These are phyloP conservation scores for Microbotryomycetes sp. DNA, from an alignment of 1,284 basidiomycete species.

Conservation along the genomic window DNA sequence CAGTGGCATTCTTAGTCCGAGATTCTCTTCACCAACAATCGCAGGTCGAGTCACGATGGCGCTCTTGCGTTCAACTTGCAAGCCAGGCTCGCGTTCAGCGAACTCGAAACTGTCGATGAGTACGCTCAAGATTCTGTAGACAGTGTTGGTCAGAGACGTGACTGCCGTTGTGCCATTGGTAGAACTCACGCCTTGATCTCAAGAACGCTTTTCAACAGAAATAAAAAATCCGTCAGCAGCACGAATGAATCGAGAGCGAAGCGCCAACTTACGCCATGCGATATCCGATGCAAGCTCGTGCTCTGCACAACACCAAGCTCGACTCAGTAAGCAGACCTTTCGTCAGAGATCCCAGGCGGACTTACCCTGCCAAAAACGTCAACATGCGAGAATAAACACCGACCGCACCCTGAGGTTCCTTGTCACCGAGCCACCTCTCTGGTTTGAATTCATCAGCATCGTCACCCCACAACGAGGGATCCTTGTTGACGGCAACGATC, in stretches of 20 bases:
- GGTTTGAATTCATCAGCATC: constrained; percentile 61
- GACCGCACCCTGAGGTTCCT: constrained; percentile 18
- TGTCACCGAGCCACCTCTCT: constrained; percentile 37
- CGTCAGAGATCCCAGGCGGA: neutral
- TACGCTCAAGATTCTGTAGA: constrained; percentile 19
- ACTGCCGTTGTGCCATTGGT: neutral
- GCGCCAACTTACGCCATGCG: constrained; percentile 5
- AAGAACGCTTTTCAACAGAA: constrained; percentile 9
- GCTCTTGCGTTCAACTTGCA: constrained; percentile 17
- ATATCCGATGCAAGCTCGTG: constrained; percentile 20
- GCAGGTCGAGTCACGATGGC: constrained; percentile 27
- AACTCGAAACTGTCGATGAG: constrained; percentile 25
- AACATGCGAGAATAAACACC: constrained; percentile 21
- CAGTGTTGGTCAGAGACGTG: neutral
- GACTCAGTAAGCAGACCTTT: neutral
- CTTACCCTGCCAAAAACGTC: constrained; percentile 29
- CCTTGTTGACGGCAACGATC: constrained; percentile 59
- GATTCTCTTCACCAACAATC: constrained; percentile 21
- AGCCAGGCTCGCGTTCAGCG: constrained; percentile 7
- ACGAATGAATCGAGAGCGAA: neutral
- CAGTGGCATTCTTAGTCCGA: constrained; percentile 22
- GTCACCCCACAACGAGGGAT: constrained; percentile 57
- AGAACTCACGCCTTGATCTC: constrained; percentile 22
- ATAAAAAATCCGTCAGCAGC: neutral
- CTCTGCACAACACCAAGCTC: neutral